Percentiles rank a stretch among this genome's conserved stretches.
Evolutionary conservation across 176 grass and related monocot species (phyloP).

Genomic region (Elymus sibiricus): DNA sequence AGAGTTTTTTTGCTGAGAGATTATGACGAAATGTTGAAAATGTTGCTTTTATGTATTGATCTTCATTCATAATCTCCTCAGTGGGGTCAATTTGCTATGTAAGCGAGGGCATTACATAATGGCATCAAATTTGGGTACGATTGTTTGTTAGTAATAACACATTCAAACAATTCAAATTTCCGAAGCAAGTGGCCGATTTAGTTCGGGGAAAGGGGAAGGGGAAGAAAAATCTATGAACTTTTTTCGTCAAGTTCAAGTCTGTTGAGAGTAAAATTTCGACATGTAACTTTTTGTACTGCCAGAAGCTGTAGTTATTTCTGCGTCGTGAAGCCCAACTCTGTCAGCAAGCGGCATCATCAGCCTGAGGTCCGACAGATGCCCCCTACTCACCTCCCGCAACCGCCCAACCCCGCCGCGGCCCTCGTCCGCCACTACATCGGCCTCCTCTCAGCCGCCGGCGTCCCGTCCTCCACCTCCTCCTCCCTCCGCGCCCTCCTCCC

Average conservation of each 20-base stretch:
- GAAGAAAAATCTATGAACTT: too few relatives aligned
- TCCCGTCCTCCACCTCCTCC: background rate
- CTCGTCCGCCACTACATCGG: conserved; percentile 16
- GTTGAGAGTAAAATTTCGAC: background rate
- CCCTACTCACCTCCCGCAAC: background rate
- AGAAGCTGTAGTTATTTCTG: background rate
- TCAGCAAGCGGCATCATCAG: background rate
- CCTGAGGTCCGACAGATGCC: conserved; percentile 5
- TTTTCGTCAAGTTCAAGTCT: too few relatives aligned
- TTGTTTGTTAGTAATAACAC: background rate
- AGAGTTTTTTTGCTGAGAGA: background rate
- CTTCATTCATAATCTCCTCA: background rate
- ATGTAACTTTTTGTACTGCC: background rate
- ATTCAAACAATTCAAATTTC: background rate
- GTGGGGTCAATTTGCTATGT: background rate
- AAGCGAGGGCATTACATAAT: too few relatives aligned
- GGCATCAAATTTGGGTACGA: background rate
- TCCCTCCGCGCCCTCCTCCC: conserved; percentile 45
- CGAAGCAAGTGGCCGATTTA: too few relatives aligned
- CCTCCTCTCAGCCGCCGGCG: background rate
- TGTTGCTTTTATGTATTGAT: background rate
- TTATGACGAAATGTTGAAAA: background rate
- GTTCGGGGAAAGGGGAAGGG: too few relatives aligned
- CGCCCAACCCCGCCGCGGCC: background rate
- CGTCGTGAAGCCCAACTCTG: background rate